phyloP scores from a whole-genome alignment of 768 basidiomycete species.

The Boletus subparvulus region DNA sequence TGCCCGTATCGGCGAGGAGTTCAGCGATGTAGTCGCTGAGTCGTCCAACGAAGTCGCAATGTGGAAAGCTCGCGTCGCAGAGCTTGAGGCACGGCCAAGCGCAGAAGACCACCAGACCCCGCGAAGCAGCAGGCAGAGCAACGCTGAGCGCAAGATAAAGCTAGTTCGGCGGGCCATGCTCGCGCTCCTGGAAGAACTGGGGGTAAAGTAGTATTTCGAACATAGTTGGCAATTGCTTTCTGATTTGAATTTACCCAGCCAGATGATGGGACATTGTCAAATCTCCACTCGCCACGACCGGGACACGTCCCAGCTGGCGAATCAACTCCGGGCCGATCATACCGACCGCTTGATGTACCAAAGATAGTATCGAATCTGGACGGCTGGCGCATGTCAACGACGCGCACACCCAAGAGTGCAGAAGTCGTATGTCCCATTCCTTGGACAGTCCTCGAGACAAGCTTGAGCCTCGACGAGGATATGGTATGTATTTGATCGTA shows the following conservation, averaged over 20 bases:
- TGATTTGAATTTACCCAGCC: slow-evolving; percentile 15
- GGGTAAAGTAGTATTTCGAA: slow-evolving; percentile 25
- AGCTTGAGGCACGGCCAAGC: slow-evolving; percentile 36
- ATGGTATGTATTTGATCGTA: slow-evolving; percentile 34
- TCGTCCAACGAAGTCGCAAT: slow-evolving; percentile 23
- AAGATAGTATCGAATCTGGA: slow-evolving; percentile 11
- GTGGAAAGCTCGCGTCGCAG: slow-evolving; percentile 31
- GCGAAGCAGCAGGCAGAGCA: slow-evolving; percentile 34
- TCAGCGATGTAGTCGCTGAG: slow-evolving; percentile 19
- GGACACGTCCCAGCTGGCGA: not conserved
- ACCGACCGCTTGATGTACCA: slow-evolving; percentile 4
- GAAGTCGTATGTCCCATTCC: slow-evolving; percentile 33
- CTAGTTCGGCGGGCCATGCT: slow-evolving; percentile 42
- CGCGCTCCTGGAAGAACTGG: slow-evolving; percentile 43
- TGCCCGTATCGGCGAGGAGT: slow-evolving; percentile 33
- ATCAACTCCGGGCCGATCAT: slow-evolving; percentile 8
- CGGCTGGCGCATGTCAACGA: slow-evolving; percentile 44
- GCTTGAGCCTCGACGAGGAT: slow-evolving; percentile 39
- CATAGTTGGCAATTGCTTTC: not conserved
- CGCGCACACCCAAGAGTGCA: slow-evolving; percentile 37
- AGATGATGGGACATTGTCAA: slow-evolving; percentile 18
- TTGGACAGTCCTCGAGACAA: slow-evolving; percentile 24
- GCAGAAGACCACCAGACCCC: slow-evolving; percentile 29
- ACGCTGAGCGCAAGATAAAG: slow-evolving; percentile 29
- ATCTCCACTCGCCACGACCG: slow-evolving; percentile 11